Base-by-base conservation (phyloP, 306 rosid species). In the Citrullus amarus region DNA sequence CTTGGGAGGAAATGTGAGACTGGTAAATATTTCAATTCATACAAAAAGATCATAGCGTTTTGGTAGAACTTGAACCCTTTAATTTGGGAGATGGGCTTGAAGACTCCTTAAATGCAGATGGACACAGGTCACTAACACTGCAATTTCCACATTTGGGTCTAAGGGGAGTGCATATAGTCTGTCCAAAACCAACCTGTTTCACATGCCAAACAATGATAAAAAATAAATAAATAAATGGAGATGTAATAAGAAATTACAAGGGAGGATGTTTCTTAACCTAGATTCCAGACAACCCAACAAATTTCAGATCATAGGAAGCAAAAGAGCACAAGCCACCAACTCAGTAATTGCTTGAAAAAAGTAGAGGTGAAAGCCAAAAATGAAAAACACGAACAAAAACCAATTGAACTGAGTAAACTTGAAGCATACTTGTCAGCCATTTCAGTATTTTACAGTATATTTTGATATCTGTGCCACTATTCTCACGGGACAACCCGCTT, bases 161-260 rank as follows among this genome's bases (percentile, higher is more conserved):
- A 62, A 88, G 87, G 10, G 98, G 92, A 39, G 93, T 90, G 79
- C 98, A 94, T 38, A 92, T 78, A 6, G 92, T 85, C 80, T 92
- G 88, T 83, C 97, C 98, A 87, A 94, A 94, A 2, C 94, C 92
- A 28, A 93, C 98, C 98, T 90, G 86, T 81, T 81, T 57, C 78
- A 51, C 38, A 41, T 77, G 11, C 4, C 39, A 77, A 25, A 30
- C 44, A 77, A 58, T 39, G 4, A 5, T 59, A 1, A 59, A 59
- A 62, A 36, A 36, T 25, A 28, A 13, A 48, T 4, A 48, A 48
- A 48, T 1, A 12, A 17, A 13, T 32, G n/a, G 50, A 28, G 32
- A 30, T 75, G 32, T 44, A 75, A 36, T 54, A 32, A n/a, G 14
- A 22, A 67, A 67, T 38, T 22, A 46, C 5, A 43, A 30, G 57